Percentiles rank a stretch among this genome's conserved stretches.
These are phyloP conservation scores for Zizania latifolia DNA, from an alignment of 176 grass and related monocot genomes.

Conservation along the genomic window DNA sequence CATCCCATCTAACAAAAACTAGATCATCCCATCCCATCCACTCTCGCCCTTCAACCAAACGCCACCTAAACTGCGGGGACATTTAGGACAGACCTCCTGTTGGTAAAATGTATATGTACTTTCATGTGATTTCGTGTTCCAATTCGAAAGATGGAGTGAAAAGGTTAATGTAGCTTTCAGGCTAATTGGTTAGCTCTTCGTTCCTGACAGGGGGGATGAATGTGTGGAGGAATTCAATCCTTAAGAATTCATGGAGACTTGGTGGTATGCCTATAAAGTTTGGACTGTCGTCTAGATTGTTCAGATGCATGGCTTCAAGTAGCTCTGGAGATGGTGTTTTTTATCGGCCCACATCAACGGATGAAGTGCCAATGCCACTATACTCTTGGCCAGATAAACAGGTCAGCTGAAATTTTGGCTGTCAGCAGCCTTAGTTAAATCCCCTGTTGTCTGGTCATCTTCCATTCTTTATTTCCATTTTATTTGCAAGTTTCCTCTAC, in stretches of 20 bases:
- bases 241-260: slow-evolving; percentile 43
- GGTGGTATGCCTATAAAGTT: slow-evolving; percentile 29
- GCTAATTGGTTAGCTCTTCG: neutral
- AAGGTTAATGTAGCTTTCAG: neutral
- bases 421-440: neutral
- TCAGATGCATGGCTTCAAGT: slow-evolving; percentile 43
- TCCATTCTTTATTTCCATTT: neutral
- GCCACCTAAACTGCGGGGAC: neutral
- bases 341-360: slow-evolving; percentile 28
- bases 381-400: slow-evolving; percentile 86
- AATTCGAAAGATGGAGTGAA: neutral
- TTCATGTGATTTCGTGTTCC: neutral
- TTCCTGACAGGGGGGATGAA: slow-evolving; percentile 33
- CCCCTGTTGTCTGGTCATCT: neutral
- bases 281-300: slow-evolving; percentile 28
- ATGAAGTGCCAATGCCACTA: slow-evolving; percentile 41
- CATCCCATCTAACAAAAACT: too few species aligned
- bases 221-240: slow-evolving; percentile 19
- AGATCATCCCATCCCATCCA: too few species aligned
- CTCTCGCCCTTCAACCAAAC: too few species aligned
- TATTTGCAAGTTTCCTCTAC: neutral
- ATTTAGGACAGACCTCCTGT: neutral
- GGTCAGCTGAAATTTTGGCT: slow-evolving; percentile 37
- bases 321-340: slow-evolving; percentile 29
- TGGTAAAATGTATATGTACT: neutral